These are phyloP conservation scores for Citeromyces nyonsensis DNA, from an alignment of 805 yeast genomes.

Conservation along the genomic window DNA sequence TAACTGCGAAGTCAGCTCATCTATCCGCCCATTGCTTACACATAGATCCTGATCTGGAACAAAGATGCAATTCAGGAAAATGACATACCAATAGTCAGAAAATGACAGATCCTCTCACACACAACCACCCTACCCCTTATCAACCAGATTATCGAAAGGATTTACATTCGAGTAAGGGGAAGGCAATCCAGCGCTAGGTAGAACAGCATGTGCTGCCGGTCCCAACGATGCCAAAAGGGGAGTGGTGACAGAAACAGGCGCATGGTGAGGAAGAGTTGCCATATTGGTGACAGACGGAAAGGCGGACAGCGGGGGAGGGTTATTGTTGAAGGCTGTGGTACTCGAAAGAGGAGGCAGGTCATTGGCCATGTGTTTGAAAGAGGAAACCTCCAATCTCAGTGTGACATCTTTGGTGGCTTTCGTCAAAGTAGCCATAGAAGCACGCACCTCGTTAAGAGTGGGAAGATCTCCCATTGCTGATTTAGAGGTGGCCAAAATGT, in stretches of 20 bases:
- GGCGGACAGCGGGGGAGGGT: conserved; percentile 15
- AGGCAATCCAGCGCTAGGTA: too few species aligned
- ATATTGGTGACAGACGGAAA: conserved; percentile 18
- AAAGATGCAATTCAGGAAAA: too few species aligned
- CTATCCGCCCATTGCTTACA: too few species aligned
- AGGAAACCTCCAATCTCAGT: conserved; percentile 45
- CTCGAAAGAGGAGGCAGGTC: conserved; percentile 4
- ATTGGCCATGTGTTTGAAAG: conserved; percentile 2
- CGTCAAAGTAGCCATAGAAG: conserved; percentile 68
- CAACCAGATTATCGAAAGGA: too few species aligned
- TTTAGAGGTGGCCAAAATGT: conserved; percentile 73
- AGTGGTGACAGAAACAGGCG: neutral
- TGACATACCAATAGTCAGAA: too few species aligned
- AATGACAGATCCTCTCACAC: too few species aligned
- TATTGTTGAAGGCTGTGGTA: conserved; percentile 6
- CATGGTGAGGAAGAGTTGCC: neutral
- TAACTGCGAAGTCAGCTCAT: too few species aligned
- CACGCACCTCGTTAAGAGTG: conserved; percentile 61
- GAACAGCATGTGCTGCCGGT: conserved; percentile 12
- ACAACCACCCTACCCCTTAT: too few species aligned
- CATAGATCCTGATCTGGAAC: too few species aligned
- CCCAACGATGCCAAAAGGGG: conserved; percentile 3
- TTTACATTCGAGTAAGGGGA: too few species aligned
- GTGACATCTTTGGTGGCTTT: conserved; percentile 88
- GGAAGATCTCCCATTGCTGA: conserved; percentile 72